These are phyloP conservation scores for Komagataella pastoris DNA, from an alignment of 805 yeast genomes.

Conservation along the genomic window DNA sequence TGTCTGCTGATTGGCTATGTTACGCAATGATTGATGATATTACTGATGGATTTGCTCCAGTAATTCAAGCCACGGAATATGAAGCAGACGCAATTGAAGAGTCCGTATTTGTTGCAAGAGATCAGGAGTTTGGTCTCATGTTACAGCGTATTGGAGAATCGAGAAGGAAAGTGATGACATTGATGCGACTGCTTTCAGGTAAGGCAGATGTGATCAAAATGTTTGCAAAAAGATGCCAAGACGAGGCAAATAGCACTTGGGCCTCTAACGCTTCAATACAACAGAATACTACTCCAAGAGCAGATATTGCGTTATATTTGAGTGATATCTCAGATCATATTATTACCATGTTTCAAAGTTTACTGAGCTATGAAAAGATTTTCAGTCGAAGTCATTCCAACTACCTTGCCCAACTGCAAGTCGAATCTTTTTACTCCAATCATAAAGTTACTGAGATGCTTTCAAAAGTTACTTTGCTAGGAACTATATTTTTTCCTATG, in stretches of 20 bases:
- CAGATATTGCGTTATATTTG: conserved; percentile 80
- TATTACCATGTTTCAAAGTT: conserved; percentile 87
- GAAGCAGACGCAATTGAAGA: conserved; percentile 80
- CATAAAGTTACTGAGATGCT: conserved; percentile 77
- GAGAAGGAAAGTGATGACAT: conserved; percentile 82
- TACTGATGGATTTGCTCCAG: conserved; percentile 77
- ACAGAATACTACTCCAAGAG: conserved; percentile 49
- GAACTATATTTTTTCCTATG: conserved; percentile 83
- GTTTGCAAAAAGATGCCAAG: conserved; percentile 93
- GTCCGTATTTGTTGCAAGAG: conserved; percentile 71
- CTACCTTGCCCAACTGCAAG: conserved; percentile 88
- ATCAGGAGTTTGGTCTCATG: conserved; percentile 65
- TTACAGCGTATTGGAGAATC: conserved; percentile 77
- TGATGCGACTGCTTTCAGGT: conserved; percentile 80
- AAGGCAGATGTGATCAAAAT: conserved; percentile 93
- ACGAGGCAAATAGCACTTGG: conserved; percentile 25
- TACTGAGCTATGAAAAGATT: conserved; percentile 84
- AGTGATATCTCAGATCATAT: conserved; percentile 98
- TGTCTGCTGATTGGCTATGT: conserved; percentile 72
- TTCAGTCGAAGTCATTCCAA: conserved; percentile 86
- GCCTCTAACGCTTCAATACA: not conserved
- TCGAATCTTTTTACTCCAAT: conserved; percentile 78
- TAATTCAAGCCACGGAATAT: conserved; percentile 60
- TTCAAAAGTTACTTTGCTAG: conserved; percentile 79
- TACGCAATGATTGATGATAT: conserved; percentile 76